A percentile compares a stretch with the other conserved stretches of the same genome.
Conservation (phyloP, 108 stramenopile genomes). For the Nitzschia inconspicua region DNA sequence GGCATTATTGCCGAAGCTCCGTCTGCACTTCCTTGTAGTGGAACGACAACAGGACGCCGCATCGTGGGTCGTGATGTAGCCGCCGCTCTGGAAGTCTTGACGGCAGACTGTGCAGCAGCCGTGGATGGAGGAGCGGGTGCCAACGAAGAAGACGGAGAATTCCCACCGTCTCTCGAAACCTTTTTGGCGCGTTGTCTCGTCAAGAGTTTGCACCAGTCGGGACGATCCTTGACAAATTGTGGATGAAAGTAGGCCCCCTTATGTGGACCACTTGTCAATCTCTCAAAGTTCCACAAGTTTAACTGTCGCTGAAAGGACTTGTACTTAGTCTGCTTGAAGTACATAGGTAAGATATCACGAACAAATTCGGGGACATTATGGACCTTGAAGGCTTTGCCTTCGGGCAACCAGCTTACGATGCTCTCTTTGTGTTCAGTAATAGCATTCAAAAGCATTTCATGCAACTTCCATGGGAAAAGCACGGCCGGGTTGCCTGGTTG, state of each 20-base stretch:
- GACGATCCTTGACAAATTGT: constrained; percentile 47
- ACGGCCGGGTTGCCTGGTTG: not conserved
- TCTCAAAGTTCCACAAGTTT: constrained; percentile 69
- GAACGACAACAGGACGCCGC: not conserved
- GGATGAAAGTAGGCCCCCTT: constrained; percentile 67
- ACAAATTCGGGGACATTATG: constrained; percentile 16
- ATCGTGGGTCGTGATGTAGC: not conserved
- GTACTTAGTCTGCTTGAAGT: constrained; percentile 38
- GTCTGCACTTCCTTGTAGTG: not conserved
- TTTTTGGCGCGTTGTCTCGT: constrained; percentile 15
- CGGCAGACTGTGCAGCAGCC: too few relatives aligned
- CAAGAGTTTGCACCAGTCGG: not conserved
- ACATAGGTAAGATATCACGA: constrained; percentile 13
- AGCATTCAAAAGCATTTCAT: constrained; percentile 7
- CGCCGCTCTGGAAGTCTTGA: too few relatives aligned
- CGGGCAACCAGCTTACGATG: constrained; percentile 25
- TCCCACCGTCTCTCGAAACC: too few relatives aligned
- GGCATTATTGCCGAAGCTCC: not conserved
- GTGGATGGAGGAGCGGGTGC: too few relatives aligned
- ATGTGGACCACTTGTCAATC: constrained; percentile 49
- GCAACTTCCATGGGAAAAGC: constrained; percentile 23
- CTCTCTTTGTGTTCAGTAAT: not conserved
- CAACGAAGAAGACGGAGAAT: too few relatives aligned
- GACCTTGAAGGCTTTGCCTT: constrained; percentile 30
- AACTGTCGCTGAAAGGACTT: constrained; percentile 38